phyloP scores from a whole-genome alignment of 1,284 basidiomycete genomes.

The Fomitopsis pinicola region DNA sequence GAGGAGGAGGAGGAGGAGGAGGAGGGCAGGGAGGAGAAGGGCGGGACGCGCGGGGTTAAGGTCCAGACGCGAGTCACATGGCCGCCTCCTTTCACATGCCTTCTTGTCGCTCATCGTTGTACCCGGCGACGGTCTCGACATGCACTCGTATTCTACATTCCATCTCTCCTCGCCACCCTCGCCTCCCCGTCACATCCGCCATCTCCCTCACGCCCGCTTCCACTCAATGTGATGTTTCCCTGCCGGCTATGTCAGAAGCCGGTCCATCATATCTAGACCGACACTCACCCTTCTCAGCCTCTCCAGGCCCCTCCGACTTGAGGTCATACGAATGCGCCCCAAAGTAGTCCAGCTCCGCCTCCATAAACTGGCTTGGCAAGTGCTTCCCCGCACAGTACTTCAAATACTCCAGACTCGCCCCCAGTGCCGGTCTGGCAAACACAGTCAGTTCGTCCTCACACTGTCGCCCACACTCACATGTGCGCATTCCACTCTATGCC shows the following conservation, averaged over 20 bases:
- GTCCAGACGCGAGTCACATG: too few species aligned
- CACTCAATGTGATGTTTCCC: constrained; percentile 24
- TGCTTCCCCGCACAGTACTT: constrained; percentile 19
- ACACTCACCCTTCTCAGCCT: constrained; percentile 19
- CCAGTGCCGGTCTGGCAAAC: constrained; percentile 13
- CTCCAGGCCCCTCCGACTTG: constrained; percentile 18
- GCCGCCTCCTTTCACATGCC: too few species aligned
- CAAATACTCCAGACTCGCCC: constrained; percentile 19
- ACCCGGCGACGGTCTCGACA: too few species aligned
- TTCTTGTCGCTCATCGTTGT: too few species aligned
- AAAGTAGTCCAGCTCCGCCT: constrained; percentile 23
- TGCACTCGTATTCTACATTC: not conserved
- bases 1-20: not conserved
- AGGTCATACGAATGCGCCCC: constrained; percentile 17
- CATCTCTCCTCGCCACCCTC: not conserved
- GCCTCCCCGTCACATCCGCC: not conserved
- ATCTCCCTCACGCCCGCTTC: constrained; percentile 15
- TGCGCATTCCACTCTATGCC: constrained; percentile 18
- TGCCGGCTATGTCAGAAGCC: not conserved
- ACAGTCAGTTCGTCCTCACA: not conserved
- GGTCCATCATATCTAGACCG: not conserved
- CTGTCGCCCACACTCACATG: constrained; percentile 12
- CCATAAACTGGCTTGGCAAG: constrained; percentile 21
- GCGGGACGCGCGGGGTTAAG: too few species aligned
- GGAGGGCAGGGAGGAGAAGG: too few species aligned